Evolutionary conservation across 257 asterid genomes (phyloP).

Genomic region (Mentha longifolia): DNA sequence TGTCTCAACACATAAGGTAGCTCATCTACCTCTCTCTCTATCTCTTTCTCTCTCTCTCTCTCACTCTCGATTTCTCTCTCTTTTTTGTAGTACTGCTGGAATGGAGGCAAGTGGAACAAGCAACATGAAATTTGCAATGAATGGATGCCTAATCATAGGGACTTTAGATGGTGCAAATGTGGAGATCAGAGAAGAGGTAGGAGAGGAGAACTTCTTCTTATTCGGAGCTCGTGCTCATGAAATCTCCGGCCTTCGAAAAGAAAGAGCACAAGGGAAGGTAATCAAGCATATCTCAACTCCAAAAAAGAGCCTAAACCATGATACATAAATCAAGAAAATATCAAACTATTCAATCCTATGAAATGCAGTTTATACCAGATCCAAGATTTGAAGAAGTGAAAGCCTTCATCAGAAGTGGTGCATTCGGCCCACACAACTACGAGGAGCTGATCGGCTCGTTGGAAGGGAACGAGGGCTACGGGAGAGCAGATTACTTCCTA

Average conservation of each 20-base stretch:
- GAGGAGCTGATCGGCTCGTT: conserved; percentile 62
- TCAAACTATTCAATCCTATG: no score
- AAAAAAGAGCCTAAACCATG: not conserved
- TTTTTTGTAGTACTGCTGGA: conserved; percentile 57
- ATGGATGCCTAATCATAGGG: conserved; percentile 64
- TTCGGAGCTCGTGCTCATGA: conserved; percentile 64
- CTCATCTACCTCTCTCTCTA: conserved; percentile 7
- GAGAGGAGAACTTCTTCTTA: conserved; percentile 63
- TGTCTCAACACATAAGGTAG: conserved; percentile 73
- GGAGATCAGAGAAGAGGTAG: conserved; percentile 67
- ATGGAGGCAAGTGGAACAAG: conserved; percentile 81
- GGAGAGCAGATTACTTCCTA: conserved; percentile 74
- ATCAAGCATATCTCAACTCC: not conserved
- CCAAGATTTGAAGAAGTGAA: conserved; percentile 73
- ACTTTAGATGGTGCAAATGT: conserved; percentile 76
- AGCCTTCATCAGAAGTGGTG: conserved; percentile 52
- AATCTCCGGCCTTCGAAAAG: conserved; percentile 55
- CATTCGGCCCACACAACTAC: conserved; percentile 53
- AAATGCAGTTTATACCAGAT: conserved; percentile 57
- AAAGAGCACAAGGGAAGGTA: conserved; percentile 71
- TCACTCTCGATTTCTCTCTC: no score
- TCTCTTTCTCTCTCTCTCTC: conserved; percentile 18
- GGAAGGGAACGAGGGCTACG: conserved; percentile 75
- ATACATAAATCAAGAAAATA: no score
- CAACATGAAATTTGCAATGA: conserved; percentile 71